A percentile compares a stretch with the other conserved stretches of the same genome.
These are phyloP conservation scores for Penicillium hordei DNA, from an alignment of 2,329 filamentous ascomycete species.

Conservation along the genomic window DNA sequence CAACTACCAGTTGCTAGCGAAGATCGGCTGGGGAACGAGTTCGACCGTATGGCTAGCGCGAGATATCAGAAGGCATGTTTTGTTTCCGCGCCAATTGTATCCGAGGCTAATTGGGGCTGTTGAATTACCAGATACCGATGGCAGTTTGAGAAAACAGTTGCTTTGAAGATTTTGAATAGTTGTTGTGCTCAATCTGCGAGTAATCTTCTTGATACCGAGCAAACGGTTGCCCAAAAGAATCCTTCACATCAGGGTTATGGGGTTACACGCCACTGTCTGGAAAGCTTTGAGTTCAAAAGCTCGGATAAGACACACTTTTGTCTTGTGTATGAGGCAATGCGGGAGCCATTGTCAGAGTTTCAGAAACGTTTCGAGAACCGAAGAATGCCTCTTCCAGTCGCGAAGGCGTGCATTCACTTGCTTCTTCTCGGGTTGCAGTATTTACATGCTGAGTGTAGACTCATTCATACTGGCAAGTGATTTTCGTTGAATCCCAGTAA, in stretches of 20 bases:
- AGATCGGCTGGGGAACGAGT: slow-evolving; percentile 44
- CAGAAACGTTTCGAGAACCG: slow-evolving; percentile 27
- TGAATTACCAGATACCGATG: slow-evolving; percentile 5
- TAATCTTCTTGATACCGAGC: slow-evolving; percentile 23
- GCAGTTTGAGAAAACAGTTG: slow-evolving; percentile 21
- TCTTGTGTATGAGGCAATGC: slow-evolving; percentile 38
- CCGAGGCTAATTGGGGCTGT: not conserved
- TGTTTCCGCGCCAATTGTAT: not conserved
- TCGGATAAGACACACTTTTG: slow-evolving; percentile 34
- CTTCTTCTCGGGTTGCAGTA: slow-evolving; percentile 44
- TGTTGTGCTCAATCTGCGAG: slow-evolving; percentile 22
- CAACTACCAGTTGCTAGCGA: slow-evolving; percentile 42
- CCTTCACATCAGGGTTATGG: slow-evolving; percentile 24
- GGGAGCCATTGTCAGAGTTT: slow-evolving; percentile 37
- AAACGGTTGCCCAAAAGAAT: slow-evolving; percentile 30
- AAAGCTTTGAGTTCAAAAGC: slow-evolving; percentile 22
- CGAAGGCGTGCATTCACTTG: slow-evolving; percentile 35
- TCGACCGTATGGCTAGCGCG: slow-evolving; percentile 49
- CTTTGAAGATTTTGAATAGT: slow-evolving; percentile 32
- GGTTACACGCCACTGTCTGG: slow-evolving; percentile 24
- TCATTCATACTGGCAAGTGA: slow-evolving; percentile 41
- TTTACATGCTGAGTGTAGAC: slow-evolving; percentile 40
- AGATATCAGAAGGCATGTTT: slow-evolving; percentile 30
- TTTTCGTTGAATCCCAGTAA: not conserved
- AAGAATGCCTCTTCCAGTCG: slow-evolving; percentile 29